phyloP scores from a whole-genome alignment of 2,329 filamentous ascomycete species.

The Fusarium sp. region DNA sequence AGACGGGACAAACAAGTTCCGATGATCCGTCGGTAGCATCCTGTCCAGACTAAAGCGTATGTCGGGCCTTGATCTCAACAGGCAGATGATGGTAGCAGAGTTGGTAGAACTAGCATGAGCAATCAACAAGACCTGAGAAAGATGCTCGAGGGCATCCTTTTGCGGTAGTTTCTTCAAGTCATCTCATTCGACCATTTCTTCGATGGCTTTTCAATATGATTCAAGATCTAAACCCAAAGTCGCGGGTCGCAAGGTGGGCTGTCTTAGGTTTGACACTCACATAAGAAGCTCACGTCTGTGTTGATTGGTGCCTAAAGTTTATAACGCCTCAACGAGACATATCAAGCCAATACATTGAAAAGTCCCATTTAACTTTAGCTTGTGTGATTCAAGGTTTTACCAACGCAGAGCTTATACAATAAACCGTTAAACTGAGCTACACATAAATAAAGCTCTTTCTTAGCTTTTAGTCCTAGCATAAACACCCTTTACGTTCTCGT shows the following conservation, averaged over 20 bases:
- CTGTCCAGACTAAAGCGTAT: neutral
- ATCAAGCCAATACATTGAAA: too few relatives aligned
- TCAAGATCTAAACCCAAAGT: neutral
- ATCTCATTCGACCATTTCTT: accelerated
- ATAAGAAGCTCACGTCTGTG: neutral
- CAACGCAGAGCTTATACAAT: too few relatives aligned
- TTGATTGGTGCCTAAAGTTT: too few relatives aligned
- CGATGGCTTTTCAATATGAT: neutral
- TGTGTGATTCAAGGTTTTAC: neutral
- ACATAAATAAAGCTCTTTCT: too few relatives aligned
- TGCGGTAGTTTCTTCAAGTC: accelerated
- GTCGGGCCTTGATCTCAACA: accelerated
- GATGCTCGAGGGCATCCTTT: accelerated
- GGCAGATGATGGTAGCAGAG: too few relatives aligned
- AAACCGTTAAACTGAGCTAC: neutral
- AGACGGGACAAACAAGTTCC: neutral
- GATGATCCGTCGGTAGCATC: neutral
- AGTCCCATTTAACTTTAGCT: too few relatives aligned
- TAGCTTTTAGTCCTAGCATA: neutral
- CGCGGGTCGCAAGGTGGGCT: neutral
- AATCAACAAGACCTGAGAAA: neutral
- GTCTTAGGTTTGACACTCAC: neutral
- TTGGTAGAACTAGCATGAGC: neutral
- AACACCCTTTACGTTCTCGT: neutral
- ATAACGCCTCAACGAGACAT: too few relatives aligned